Conservation (phyloP, 345 rosid species). For the Eucalyptus sp. region DNA sequence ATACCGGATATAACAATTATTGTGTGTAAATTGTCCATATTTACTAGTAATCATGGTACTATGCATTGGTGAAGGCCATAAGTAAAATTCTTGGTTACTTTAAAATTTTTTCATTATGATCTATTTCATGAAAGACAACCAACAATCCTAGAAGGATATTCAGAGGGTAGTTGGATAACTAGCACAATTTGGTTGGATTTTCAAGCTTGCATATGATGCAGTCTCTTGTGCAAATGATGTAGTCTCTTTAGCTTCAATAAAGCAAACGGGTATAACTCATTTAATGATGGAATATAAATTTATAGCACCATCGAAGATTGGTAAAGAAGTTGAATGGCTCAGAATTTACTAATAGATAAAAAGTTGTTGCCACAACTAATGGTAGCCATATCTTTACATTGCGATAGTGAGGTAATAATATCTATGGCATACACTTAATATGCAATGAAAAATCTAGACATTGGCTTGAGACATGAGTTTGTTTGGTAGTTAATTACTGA, state of each 20-base stretch:
- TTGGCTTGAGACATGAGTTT: background rate
- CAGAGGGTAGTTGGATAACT: background rate
- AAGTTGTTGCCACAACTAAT: background rate
- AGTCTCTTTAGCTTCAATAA: background rate
- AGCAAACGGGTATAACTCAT: background rate
- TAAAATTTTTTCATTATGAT: background rate
- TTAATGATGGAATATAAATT: background rate
- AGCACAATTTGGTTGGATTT: background rate
- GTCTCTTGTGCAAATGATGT: background rate
- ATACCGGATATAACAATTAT: fast-evolving
- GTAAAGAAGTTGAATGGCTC: fast-evolving
- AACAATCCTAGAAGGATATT: background rate
- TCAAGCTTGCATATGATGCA: background rate
- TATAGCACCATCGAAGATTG: background rate
- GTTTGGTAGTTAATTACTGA: background rate
- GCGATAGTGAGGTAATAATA: background rate
- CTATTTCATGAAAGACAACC: background rate
- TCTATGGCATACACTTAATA: background rate
- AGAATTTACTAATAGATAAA: background rate
- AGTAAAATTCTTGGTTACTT: background rate
- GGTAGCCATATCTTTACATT: background rate
- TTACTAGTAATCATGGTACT: background rate
- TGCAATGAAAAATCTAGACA: background rate
- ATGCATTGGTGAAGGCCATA: background rate
- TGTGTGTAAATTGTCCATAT: background rate